Evolutionary conservation across 2,329 filamentous ascomycete genomes (phyloP).

Genomic region (Neofusicoccum umdonicola): DNA sequence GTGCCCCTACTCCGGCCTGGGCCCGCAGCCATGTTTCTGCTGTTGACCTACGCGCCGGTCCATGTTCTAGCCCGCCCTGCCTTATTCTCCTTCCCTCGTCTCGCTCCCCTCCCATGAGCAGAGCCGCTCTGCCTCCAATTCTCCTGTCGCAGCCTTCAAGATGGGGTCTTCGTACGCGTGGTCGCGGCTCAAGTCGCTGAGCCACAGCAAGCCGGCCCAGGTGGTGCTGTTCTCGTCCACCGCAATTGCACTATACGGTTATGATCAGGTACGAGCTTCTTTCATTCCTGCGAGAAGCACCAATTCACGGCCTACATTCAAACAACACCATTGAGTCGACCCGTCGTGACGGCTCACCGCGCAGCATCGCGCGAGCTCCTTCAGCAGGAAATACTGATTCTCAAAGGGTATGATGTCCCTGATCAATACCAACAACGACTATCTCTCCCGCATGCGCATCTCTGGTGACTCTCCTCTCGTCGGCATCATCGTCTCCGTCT

Average conservation of each 20-base stretch:
- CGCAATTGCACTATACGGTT: slow-evolving; percentile 55
- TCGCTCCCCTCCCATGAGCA: neutral
- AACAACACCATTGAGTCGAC: neutral
- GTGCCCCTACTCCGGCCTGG: neutral
- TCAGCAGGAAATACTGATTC: neutral
- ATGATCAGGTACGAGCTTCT: slow-evolving; percentile 30
- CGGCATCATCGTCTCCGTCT: slow-evolving; percentile 60
- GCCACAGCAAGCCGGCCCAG: slow-evolving; percentile 41
- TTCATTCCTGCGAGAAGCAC: no score
- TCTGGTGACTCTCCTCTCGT: slow-evolving; percentile 50
- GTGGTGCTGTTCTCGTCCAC: slow-evolving; percentile 54
- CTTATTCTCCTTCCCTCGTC: neutral
- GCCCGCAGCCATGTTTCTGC: slow-evolving; percentile 1
- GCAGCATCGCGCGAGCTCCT: no score
- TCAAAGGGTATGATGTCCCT: slow-evolving; percentile 51
- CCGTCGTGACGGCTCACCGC: no score
- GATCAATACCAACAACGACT: slow-evolving; percentile 55
- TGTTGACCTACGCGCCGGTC: neutral
- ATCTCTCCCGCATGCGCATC: slow-evolving; percentile 59
- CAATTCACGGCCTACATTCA: no score
- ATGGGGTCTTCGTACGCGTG: slow-evolving; percentile 1
- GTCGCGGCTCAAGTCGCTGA: slow-evolving; percentile 1
- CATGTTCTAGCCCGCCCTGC: neutral
- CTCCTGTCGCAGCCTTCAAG: neutral
- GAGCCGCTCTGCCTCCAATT: neutral